phyloP scores from a whole-genome alignment of 768 basidiomycete species.

The Boletus rubropictus region DNA sequence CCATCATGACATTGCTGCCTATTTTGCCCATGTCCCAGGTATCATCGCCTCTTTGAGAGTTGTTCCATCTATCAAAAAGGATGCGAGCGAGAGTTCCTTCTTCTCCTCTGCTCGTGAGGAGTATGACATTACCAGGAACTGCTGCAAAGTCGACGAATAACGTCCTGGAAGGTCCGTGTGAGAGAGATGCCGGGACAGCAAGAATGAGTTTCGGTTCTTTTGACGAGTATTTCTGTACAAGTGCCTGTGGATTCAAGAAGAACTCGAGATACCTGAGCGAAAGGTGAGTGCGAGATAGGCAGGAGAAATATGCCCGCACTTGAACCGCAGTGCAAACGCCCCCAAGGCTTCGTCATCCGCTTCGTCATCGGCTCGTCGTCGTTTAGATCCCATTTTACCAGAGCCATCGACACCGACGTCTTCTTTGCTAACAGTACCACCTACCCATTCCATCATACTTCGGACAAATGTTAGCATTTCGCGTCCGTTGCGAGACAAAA shows the following conservation, averaged over 20 bases:
- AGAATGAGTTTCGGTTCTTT: conserved; percentile 90
- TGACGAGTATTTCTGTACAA: conserved; percentile 77
- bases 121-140: conserved; percentile 76
- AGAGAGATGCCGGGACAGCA: conserved; percentile 87
- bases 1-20: conserved; percentile 80
- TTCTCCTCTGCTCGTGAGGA: conserved; percentile 76
- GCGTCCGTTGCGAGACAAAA: conserved; percentile 84
- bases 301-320: conserved; percentile 42
- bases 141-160: conserved; percentile 85
- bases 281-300: not conserved
- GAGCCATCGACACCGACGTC: conserved; percentile 79
- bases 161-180: conserved; percentile 84
- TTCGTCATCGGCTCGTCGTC: conserved; percentile 59
- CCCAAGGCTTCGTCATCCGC: conserved; percentile 80
- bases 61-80: conserved; percentile 85
- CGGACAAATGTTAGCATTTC: conserved; percentile 93
- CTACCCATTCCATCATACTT: conserved; percentile 99
- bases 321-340: conserved; percentile 82
- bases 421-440: conserved; percentile 89
- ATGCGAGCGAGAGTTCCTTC: conserved; percentile 73
- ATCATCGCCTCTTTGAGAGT: conserved; percentile 67
- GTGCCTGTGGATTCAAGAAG: conserved; percentile 75
- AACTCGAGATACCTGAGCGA: conserved; percentile 80
- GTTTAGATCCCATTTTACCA: conserved; percentile 45
- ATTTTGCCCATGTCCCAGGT: conserved; percentile 90